phyloP scores from a whole-genome alignment of 2,329 filamentous ascomycete genomes.

The Cladosporium sp. region DNA sequence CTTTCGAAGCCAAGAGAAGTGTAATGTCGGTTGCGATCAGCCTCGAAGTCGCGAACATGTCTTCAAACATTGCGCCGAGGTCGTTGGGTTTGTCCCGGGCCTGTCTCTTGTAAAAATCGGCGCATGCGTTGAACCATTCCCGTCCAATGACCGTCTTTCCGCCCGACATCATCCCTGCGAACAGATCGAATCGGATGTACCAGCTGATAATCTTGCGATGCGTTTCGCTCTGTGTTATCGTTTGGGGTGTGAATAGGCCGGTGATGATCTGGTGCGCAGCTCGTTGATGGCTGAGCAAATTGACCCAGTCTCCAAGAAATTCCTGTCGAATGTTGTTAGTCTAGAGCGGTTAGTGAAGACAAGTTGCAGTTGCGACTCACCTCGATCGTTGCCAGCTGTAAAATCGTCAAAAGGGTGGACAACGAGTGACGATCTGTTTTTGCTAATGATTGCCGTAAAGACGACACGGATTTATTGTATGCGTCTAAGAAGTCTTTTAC shows the following conservation, averaged over 20 bases:
- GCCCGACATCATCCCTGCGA: conserved; percentile 75
- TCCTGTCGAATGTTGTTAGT: conserved; percentile 52
- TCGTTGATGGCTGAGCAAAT: conserved; percentile 84
- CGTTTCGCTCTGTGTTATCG: conserved; percentile 63
- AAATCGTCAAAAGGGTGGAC: conserved; percentile 73
- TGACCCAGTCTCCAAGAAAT: conserved; percentile 92
- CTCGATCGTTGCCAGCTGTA: conserved; percentile 91
- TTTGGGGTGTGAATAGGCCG: conserved; percentile 69
- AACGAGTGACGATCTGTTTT: conserved; percentile 64
- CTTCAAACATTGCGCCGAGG: conserved; percentile 56
- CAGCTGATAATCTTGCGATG: conserved; percentile 73
- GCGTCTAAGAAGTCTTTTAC: conserved; percentile 80
- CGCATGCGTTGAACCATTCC: conserved; percentile 68
- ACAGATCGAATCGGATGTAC: conserved; percentile 85
- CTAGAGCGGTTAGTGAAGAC: too few relatives aligned
- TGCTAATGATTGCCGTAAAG: conserved; percentile 66
- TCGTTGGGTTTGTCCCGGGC: conserved; percentile 55
- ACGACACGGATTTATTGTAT: conserved; percentile 79
- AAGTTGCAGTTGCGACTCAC: conserved; percentile 43
- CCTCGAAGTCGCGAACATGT: conserved; percentile 59
- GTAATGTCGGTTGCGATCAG: conserved; percentile 76
- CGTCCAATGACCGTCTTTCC: conserved; percentile 66
- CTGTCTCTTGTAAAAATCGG: conserved; percentile 58
- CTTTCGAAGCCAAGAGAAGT: conserved; percentile 64
- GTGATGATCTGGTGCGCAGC: conserved; percentile 78